These are phyloP conservation scores for Agarophyton chilense DNA, from an alignment of 23 red algal genomes.

Conservation along the genomic window DNA sequence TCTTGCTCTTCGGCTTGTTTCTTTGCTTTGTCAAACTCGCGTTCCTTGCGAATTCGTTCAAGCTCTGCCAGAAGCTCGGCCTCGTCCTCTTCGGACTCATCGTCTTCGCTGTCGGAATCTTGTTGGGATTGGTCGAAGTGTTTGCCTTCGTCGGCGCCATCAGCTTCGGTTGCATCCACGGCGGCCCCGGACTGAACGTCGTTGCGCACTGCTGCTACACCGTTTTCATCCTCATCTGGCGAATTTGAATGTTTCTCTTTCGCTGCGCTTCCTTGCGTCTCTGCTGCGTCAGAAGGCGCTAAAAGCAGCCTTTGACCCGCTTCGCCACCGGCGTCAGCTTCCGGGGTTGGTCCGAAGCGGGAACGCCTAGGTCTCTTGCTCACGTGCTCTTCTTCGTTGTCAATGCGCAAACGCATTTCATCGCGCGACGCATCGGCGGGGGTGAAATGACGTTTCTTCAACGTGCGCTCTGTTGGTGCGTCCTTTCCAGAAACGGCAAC, in stretches of 20 bases:
- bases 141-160: not conserved
- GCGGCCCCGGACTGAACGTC: not conserved
- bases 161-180: not conserved
- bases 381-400: not conserved
- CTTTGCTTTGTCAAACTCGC: constrained; percentile 65
- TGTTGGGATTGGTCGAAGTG: constrained; percentile 14
- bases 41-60: constrained; percentile 79
- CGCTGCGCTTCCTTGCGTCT: not conserved
- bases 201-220: not conserved
- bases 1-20: constrained; percentile 71
- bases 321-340: not conserved
- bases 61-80: constrained; percentile 79
- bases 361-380: constrained; percentile 16
- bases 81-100: constrained; percentile 77
- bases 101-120: constrained; percentile 38
- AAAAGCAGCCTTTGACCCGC: not conserved
- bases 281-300: not conserved
- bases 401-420: constrained; percentile 34
- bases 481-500: constrained; percentile 75
- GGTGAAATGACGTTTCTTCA: constrained; percentile 60
- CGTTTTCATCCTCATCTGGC: not conserved
- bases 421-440: constrained; percentile 41
- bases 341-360: not conserved
- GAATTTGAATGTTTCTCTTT: not conserved
- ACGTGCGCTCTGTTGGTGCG: constrained; percentile 53